Evolutionary conservation across 805 yeast genomes (phyloP).

Genomic region (Candida boidinii): DNA sequence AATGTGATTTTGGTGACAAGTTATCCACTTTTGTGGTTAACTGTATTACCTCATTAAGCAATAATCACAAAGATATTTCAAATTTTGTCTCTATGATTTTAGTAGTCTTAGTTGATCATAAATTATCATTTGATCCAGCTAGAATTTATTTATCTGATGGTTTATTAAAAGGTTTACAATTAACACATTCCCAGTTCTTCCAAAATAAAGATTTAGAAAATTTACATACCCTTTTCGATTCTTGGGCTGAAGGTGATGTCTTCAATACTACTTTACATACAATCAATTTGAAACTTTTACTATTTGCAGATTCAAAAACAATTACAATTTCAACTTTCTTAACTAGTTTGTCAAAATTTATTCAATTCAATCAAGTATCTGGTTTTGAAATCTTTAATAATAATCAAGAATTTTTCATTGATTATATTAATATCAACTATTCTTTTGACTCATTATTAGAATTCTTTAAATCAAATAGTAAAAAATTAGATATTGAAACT

Average conservation of each 20-base stretch:
- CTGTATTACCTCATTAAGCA: constrained; percentile 23
- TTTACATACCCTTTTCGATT: constrained; percentile 22
- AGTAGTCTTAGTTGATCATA: constrained; percentile 35
- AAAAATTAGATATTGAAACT: constrained; percentile 9
- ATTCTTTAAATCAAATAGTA: constrained; percentile 5
- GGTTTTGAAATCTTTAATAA: constrained; percentile 25
- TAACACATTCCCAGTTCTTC: constrained; percentile 2
- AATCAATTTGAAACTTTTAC: constrained; percentile 36
- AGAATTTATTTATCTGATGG: constrained; percentile 56
- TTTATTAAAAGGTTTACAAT: constrained; percentile 39
- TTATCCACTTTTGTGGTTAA: constrained; percentile 37
- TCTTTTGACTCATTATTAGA: constrained; percentile 7
- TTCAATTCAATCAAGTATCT: constrained; percentile 21
- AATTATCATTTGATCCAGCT: constrained; percentile 60
- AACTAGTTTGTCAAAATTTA: constrained; percentile 29
- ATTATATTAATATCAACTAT: constrained; percentile 19
- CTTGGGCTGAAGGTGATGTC: constrained; percentile 30
- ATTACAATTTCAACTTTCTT: constrained; percentile 21
- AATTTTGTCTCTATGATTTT: constrained; percentile 25
- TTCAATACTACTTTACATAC: constrained; percentile 44
- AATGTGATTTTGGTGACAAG: constrained; percentile 52
- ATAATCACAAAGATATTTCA: constrained; percentile 9
- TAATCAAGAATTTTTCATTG: constrained; percentile 31
- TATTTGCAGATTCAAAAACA: constrained; percentile 26
- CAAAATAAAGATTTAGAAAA: no score